Percentiles rank a stretch among this genome's conserved stretches.
Conservation (phyloP, 192 early-diverging fungal genomes). For the Coemansia sp. region DNA sequence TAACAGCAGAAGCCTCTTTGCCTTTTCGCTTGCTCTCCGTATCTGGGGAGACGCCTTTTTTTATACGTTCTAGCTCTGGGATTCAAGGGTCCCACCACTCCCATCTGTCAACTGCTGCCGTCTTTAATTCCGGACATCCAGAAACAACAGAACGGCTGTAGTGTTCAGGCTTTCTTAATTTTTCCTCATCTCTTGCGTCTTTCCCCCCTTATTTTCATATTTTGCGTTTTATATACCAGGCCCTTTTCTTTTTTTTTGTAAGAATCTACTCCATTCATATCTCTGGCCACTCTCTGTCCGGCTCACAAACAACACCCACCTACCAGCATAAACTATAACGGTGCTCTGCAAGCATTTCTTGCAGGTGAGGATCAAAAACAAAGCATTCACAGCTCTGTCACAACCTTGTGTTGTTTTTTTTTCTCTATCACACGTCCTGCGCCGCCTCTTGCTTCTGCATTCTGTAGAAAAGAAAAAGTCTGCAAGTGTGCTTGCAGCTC, state of each 20-base stretch:
- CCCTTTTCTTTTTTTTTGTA: background rate
- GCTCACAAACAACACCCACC: too few species aligned
- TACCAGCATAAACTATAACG: too few species aligned
- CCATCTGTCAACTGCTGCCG: background rate
- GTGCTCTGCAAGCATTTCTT: too few species aligned
- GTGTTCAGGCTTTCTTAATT: background rate
- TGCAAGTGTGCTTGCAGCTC: background rate
- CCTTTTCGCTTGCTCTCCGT: background rate
- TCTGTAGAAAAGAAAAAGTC: background rate
- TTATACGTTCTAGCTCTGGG: background rate
- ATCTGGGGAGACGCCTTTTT: background rate
- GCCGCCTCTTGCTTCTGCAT: background rate
- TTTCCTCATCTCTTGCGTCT: background rate
- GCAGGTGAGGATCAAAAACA: too few species aligned
- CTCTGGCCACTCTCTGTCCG: too few species aligned
- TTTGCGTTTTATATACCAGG: background rate
- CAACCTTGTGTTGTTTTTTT: background rate
- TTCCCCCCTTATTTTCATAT: background rate
- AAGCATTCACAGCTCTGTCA: too few species aligned
- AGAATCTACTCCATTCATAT: background rate
- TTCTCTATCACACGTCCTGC: background rate
- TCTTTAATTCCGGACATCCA: background rate
- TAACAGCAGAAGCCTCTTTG: conserved; percentile 6
- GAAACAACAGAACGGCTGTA: background rate
- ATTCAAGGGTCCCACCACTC: background rate